Evolutionary conservation across 2,329 filamentous ascomycete species (phyloP).

Genomic region (Arthrobotrys musiformis): DNA sequence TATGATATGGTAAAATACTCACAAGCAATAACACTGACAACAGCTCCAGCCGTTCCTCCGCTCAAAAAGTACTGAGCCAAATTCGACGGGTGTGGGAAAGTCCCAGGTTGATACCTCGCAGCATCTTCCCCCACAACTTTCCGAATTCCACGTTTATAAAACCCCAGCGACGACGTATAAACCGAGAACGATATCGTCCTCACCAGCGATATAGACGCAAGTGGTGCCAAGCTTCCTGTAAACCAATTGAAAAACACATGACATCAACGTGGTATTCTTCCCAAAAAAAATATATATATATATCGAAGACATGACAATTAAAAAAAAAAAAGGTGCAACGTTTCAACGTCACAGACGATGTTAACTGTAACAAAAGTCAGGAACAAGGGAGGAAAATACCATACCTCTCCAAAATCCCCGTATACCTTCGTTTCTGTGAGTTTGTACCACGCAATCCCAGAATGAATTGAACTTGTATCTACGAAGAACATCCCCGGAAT

Average conservation of each 20-base stretch:
- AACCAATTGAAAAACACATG: background rate
- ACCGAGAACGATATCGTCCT: constrained; percentile 82
- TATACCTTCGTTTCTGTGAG: constrained; percentile 78
- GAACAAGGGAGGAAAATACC: constrained; percentile 53
- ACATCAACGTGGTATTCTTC: background rate
- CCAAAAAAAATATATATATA: constrained; percentile 2
- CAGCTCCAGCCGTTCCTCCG: constrained; percentile 78
- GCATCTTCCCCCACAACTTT: constrained; percentile 47
- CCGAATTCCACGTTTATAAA: constrained; percentile 48
- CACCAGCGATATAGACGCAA: constrained; percentile 80
- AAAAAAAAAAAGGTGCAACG: background rate
- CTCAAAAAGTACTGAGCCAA: constrained; percentile 58
- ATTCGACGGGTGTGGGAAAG: constrained; percentile 75
- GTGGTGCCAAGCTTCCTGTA: constrained; percentile 79
- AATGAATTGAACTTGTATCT: constrained; percentile 79
- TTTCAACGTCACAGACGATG: background rate
- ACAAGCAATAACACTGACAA: constrained; percentile 83
- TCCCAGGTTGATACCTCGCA: constrained; percentile 50
- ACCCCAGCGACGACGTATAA: constrained; percentile 68
- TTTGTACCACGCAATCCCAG: constrained; percentile 77
- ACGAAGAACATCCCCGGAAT: background rate
- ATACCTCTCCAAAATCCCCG: constrained; percentile 83
- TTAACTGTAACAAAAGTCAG: background rate
- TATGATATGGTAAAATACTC: constrained; percentile 60
- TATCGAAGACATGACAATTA: background rate